phyloP scores from a whole-genome alignment of 2,329 filamentous ascomycete genomes.

The Coccinonectria pachysandricola region DNA sequence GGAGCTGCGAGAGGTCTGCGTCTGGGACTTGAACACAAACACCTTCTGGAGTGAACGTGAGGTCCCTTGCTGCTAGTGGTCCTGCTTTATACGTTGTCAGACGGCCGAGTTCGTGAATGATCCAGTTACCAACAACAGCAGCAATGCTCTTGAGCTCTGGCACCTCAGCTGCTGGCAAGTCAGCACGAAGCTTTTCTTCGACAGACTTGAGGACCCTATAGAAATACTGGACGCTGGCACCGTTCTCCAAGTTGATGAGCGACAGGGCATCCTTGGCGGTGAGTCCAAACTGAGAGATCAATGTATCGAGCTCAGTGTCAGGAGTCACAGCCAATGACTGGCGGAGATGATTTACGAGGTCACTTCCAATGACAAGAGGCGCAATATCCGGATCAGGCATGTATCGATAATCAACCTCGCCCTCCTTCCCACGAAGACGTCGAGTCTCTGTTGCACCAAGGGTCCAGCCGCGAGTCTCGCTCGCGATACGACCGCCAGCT shows the following conservation, averaged over 20 bases:
- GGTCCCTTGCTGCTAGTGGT: constrained; percentile 21
- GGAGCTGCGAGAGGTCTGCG: constrained; percentile 38
- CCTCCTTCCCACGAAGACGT: constrained; percentile 81
- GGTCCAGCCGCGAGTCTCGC: constrained; percentile 90
- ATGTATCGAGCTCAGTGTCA: constrained; percentile 54
- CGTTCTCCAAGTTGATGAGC: constrained; percentile 65
- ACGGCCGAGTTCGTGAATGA: constrained; percentile 65
- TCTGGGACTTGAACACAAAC: constrained; percentile 37
- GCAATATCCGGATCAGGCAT: constrained; percentile 93
- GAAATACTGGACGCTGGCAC: constrained; percentile 73
- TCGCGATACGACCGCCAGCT: constrained; percentile 60
- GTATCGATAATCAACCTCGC: constrained; percentile 94
- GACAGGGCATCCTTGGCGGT: constrained; percentile 75
- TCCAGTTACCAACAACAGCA: constrained; percentile 51
- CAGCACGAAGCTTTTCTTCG: constrained; percentile 18
- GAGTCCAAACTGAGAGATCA: constrained; percentile 56
- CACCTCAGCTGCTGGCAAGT: constrained; percentile 8
- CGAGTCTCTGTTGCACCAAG: constrained; percentile 74
- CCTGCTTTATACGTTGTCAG: constrained; percentile 43
- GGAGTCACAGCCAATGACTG: constrained; percentile 59
- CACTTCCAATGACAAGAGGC: constrained; percentile 63
- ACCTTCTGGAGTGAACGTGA: constrained; percentile 35
- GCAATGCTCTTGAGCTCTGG: constrained; percentile 28
- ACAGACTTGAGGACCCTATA: constrained; percentile 51
- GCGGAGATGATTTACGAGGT: constrained; percentile 56